Base-by-base conservation (phyloP, 257 asterid species). In the Petunia secreta region DNA sequence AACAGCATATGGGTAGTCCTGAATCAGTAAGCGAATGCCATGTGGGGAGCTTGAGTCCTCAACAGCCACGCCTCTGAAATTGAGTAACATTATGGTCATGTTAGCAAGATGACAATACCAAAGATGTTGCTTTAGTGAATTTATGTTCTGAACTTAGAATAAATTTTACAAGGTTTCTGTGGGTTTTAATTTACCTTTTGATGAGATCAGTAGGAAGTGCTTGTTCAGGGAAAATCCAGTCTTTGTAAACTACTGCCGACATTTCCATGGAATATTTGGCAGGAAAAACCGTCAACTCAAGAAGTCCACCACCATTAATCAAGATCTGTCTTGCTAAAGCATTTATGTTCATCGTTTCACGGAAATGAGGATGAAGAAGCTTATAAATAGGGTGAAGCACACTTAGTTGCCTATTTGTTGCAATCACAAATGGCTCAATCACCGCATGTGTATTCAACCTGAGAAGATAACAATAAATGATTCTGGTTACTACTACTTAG, bases 1-100 rank as follows among this genome's bases (percentile, higher is more conserved):
- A 38, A 90, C 98, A 38, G 96, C 98, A 58, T 80, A 92, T 5
- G 97, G 98, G 71, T 94, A 94, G 84, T 92, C 97, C 82, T 90
- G 84, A 11, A 94, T 86, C 36, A 94, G 84, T 75, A 94, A 82
- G 8, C 93, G 97, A 77, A 94, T 77, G 8, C 97, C 94, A 43
- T 88, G 87, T 40, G 88, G 85, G 13, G 89, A 90, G 80, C 75
- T 85, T 0, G 93, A 68, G 83, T 91, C 94, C 69, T 89, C 86
- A 57, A 92, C 85, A 53, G 97, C 97, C 79, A 92, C 65, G 63
- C 94, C 95, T 75, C 98, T 94, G 78, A 57, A 80, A 11, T 63
- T 57, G 15, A 34, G 55, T 40, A 59, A 39, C 40, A 57, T 43
- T 39, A 54, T n/a, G 66, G 54, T 39, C 50, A 39, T 9, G 65